Evolutionary conservation across 1,284 basidiomycete genomes (phyloP).

Genomic region (Hymenochaete sp.): DNA sequence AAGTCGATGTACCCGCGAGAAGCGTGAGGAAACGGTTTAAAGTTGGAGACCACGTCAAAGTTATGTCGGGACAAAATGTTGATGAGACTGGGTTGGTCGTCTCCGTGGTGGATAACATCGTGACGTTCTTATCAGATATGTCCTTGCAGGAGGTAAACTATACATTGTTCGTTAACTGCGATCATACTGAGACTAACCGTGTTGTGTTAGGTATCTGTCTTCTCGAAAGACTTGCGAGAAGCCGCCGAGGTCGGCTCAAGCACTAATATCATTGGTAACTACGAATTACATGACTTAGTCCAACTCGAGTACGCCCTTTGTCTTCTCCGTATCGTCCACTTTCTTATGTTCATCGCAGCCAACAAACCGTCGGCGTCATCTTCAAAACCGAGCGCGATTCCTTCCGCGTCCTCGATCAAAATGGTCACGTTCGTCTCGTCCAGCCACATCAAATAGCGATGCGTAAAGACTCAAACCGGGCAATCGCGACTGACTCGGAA

Average conservation of each 20-base stretch:
- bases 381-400: slow-evolving; percentile 95
- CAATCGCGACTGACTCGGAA: slow-evolving; percentile 86
- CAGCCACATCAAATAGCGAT: slow-evolving; percentile 93
- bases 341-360: slow-evolving; percentile 35
- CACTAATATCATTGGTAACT: slow-evolving; percentile 84
- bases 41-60: slow-evolving; percentile 97
- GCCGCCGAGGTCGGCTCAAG: slow-evolving; percentile 93
- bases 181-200: slow-evolving; percentile 3
- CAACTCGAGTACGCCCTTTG: slow-evolving; percentile 82
- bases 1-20: slow-evolving; percentile 80
- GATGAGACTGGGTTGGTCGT: slow-evolving; percentile 97
- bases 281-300: slow-evolving; percentile 93
- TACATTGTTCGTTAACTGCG: slow-evolving; percentile 12
- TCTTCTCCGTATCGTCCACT: not conserved
- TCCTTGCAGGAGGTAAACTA: slow-evolving; percentile 77
- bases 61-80: slow-evolving; percentile 89
- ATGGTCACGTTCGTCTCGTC: slow-evolving; percentile 82
- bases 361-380: slow-evolving; percentile 92
- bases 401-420: slow-evolving; percentile 94
- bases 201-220: slow-evolving; percentile 75
- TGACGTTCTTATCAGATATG: slow-evolving; percentile 97
- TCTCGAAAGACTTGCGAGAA: slow-evolving; percentile 95
- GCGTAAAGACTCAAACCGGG: slow-evolving; percentile 73
- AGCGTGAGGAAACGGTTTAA: slow-evolving; percentile 94
- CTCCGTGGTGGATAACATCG: slow-evolving; percentile 82